Evolutionary conservation across 2,329 filamentous ascomycete species (phyloP).

Genomic region (Neophaeococcomyces aloes): DNA sequence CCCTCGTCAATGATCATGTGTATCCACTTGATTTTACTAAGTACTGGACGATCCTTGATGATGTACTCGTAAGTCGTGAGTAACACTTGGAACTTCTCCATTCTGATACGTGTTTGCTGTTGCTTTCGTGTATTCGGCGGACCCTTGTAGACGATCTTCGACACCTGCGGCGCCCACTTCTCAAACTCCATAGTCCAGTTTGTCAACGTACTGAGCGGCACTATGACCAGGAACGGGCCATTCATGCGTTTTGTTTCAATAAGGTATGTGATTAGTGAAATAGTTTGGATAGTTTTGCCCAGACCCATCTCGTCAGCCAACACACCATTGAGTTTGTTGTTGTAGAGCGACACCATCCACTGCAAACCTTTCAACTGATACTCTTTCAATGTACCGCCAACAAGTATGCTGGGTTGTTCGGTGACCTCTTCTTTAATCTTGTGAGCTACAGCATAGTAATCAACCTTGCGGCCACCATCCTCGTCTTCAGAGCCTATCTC

Average conservation of each 20-base stretch:
- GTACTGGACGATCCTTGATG: conserved; percentile 90
- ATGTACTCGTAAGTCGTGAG: conserved; percentile 99
- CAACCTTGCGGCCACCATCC: conserved; percentile 66
- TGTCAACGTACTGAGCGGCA: conserved; percentile 89
- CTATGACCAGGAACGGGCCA: conserved; percentile 91
- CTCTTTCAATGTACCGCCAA: conserved; percentile 88
- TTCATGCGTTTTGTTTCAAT: conserved; percentile 90
- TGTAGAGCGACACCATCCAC: conserved; percentile 99
- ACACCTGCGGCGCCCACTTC: conserved; percentile 88
- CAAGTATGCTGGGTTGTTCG: conserved; percentile 70
- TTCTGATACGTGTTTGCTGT: conserved; percentile 87
- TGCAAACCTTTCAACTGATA: conserved; percentile 98
- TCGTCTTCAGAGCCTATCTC: conserved; percentile 61
- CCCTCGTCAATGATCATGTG: conserved; percentile 99
- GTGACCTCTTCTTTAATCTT: conserved; percentile 87
- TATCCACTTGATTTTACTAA: conserved; percentile 99
- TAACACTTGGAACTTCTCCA: conserved; percentile 89
- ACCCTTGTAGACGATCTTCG: conserved; percentile 91
- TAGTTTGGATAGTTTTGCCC: conserved; percentile 98
- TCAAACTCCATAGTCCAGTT: conserved; percentile 99
- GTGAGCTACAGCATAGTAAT: conserved; percentile 98
- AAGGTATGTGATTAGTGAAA: conserved; percentile 91
- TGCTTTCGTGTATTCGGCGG: conserved; percentile 78
- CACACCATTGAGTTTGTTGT: conserved; percentile 99
- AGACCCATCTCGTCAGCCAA: conserved; percentile 99